Percentiles rank a stretch among this genome's conserved stretches.
These are phyloP conservation scores for Caryopteris hybrid DNA, from an alignment of 305 asterid species.

Conservation along the genomic window DNA sequence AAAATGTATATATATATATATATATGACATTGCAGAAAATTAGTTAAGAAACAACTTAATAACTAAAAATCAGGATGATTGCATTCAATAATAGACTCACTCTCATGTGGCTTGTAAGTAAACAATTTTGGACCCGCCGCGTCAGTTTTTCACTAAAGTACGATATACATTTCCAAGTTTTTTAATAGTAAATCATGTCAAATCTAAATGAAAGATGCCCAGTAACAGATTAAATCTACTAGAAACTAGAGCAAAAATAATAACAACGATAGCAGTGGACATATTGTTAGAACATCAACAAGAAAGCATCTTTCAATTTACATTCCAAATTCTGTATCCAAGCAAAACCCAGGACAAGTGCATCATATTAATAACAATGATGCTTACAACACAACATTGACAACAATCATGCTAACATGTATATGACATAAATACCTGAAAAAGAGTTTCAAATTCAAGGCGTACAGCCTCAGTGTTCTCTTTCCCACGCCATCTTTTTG, in stretches of 20 bases:
- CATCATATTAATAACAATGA: background rate
- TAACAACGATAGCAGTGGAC: background rate
- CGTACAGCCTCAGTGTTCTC: slow-evolving; percentile 74
- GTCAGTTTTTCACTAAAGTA: too few relatives aligned
- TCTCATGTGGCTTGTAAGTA: too few relatives aligned
- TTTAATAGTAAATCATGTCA: background rate
- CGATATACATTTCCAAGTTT: background rate
- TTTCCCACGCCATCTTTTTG: slow-evolving; percentile 96
- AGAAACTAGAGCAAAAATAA: background rate
- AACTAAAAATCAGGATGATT: background rate
- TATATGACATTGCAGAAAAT: too few relatives aligned
- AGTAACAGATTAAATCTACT: background rate
- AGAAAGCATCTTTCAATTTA: background rate
- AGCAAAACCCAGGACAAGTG: background rate
- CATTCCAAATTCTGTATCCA: background rate
- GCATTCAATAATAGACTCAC: background rate
- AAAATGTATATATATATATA: too few relatives aligned
- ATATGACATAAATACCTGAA: slow-evolving; percentile 57
- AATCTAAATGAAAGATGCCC: background rate
- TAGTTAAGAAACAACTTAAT: background rate
- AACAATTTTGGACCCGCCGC: too few relatives aligned
- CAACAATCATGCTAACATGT: too few relatives aligned
- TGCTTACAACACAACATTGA: too few relatives aligned
- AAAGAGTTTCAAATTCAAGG: slow-evolving; percentile 81
- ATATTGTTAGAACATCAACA: background rate